Percentiles rank a stretch among this genome's conserved stretches.
phyloP scores from a whole-genome alignment of 768 basidiomycete genomes.

The Macrolepiota dolichaula region DNA sequence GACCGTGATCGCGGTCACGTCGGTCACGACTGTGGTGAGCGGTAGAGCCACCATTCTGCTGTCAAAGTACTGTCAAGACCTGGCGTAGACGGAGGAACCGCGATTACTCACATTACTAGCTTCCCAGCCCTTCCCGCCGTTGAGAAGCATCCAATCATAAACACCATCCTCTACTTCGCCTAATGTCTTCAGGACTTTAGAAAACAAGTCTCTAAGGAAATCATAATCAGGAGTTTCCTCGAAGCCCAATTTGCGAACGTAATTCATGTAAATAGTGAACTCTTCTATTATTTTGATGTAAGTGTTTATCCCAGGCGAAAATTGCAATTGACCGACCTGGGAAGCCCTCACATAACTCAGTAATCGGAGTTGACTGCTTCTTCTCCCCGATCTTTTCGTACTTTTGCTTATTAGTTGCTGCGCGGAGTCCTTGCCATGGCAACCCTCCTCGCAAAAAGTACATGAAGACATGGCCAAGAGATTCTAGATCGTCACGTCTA shows the following conservation, averaged over 20 bases:
- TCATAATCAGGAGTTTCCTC: constrained; percentile 98
- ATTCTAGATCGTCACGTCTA: constrained; percentile 93
- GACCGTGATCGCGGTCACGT: constrained; percentile 53
- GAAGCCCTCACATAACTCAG: constrained; percentile 94
- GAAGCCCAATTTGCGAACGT: constrained; percentile 96
- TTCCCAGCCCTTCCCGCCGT: constrained; percentile 96
- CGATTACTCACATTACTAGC: constrained; percentile 61
- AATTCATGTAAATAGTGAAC: constrained; percentile 98
- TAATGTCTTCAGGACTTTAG: constrained; percentile 83
- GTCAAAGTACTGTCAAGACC: constrained; percentile 13
- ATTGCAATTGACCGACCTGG: constrained; percentile 58
- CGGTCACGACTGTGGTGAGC: constrained; percentile 57
- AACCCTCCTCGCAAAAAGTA: constrained; percentile 96
- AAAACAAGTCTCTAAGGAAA: constrained; percentile 92
- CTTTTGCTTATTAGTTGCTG: constrained; percentile 99
- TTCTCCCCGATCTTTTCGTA: constrained; percentile 99
- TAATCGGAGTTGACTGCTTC: constrained; percentile 91
- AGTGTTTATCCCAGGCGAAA: background rate
- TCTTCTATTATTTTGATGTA: constrained; percentile 64
- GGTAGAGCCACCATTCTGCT: constrained; percentile 52
- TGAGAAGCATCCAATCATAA: constrained; percentile 96
- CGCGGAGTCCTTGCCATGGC: constrained; percentile 97
- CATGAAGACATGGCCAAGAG: constrained; percentile 98
- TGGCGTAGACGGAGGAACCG: constrained; percentile 25
- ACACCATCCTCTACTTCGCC: constrained; percentile 90